Base-by-base conservation (phyloP, 108 stramenopile genomes). In the Pinguiococcus pyrenoidosus region DNA sequence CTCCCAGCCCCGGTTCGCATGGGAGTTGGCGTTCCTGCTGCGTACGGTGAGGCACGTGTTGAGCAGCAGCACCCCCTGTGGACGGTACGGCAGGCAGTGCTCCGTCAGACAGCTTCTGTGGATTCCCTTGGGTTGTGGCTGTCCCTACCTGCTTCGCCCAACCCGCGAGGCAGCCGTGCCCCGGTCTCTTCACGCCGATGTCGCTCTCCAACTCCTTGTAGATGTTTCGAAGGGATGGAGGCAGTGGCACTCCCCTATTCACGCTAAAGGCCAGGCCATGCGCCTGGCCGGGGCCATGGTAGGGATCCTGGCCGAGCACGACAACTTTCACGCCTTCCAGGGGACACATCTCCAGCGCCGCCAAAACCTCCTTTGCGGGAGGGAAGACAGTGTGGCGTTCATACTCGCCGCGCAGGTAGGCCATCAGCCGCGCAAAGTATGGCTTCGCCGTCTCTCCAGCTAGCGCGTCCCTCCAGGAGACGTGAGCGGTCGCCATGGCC, bases 281-380 rank as follows among this genome's bases (percentile, higher is more conserved):
- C 30, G 75, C 75, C 56, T 76, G 75, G 13, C 62, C 57, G 8
- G 89, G 88, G 24, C 83, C 84, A 63, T 99, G 97, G 68, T 99
- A 99, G 3, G 97, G 97, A 62, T 99, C 97, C 57, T 99, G 97
- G 9, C 97, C 97, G n/a, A 99, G 69, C 54, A 99, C 90, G 9
- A 99, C 94, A 5, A 93, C 82, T 40, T 81, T 87, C 26, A 92
- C 81, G 16, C 49, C 17, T 32, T 76, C 45, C 40, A 92, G 59
- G 12, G 91, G 89, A 36, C 84, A 86, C 23, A 73, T 48, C 43
- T 87, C 83, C 37, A 99, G 59, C 2, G 94, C 94, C 1, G 89
- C 58, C 57, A 96, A 99, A 0, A 83, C 64, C 29, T 80, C 62
- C 14, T 61, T 40, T 14, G 69, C 49, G 0, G 94, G 85, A 0